Percentiles rank a stretch among this genome's conserved stretches.
These are phyloP conservation scores for Solanum rostratum DNA, from an alignment of 257 asterid genomes.

Conservation along the genomic window DNA sequence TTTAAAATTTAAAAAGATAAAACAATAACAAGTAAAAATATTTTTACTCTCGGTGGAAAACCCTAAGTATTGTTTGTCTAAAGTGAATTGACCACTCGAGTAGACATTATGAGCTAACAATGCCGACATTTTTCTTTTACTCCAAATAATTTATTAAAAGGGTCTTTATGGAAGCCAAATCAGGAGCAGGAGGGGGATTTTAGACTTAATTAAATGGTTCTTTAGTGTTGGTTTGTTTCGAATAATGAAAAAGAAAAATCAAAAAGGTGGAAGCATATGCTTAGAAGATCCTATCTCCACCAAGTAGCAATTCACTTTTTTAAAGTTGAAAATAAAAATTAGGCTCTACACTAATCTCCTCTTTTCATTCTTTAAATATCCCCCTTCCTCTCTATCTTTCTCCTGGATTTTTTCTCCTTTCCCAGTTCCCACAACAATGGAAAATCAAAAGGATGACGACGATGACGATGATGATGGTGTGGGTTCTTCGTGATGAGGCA, in stretches of 20 bases:
- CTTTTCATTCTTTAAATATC: background rate
- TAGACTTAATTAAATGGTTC: background rate
- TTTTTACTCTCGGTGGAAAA: too few species aligned
- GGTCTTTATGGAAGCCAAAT: background rate
- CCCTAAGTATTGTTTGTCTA: background rate
- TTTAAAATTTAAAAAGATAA: too few species aligned
- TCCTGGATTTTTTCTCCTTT: background rate
- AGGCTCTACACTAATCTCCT: background rate
- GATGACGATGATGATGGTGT: background rate
- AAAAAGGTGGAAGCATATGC: constrained; percentile 41
- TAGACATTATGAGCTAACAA: background rate
- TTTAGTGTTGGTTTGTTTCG: background rate
- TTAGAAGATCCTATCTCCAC: constrained; percentile 33
- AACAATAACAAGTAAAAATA: too few species aligned
- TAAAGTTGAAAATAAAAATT: background rate
- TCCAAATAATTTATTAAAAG: background rate
- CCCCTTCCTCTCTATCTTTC: background rate
- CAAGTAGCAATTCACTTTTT: constrained; percentile 7
- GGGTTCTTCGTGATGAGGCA: background rate
- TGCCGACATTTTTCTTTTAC: background rate
- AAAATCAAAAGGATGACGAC: background rate
- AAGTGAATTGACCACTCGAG: background rate
- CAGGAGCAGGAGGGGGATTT: background rate
- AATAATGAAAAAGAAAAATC: constrained; percentile 10
- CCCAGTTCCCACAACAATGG: background rate